phyloP scores from a whole-genome alignment of 2,329 filamentous ascomycete species.

The Chrysoporthe cubensis region DNA sequence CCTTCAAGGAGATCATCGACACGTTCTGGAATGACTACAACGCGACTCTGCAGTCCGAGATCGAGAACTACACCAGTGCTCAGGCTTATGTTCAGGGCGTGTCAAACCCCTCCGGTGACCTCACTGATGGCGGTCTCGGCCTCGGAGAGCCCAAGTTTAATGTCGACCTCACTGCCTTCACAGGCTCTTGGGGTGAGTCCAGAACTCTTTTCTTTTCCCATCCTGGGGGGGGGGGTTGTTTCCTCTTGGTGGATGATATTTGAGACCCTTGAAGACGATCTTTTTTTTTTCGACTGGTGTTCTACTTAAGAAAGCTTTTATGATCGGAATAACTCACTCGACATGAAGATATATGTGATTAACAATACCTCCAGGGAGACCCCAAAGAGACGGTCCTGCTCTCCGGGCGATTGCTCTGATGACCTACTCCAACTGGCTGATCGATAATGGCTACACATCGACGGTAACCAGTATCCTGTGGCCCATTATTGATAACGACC shows the following conservation, averaged over 20 bases:
- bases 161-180: constrained; percentile 66
- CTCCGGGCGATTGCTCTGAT: constrained; percentile 76
- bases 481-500: constrained; percentile 77
- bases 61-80: constrained; percentile 70
- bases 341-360: neutral
- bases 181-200: constrained; percentile 64
- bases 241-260: too few species aligned
- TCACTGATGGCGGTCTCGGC: constrained; percentile 52
- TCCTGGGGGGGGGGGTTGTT: too few species aligned
- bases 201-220: neutral
- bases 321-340: neutral
- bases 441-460: constrained; percentile 65
- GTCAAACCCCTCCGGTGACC: constrained; percentile 68
- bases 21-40: constrained; percentile 64
- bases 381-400: constrained; percentile 79
- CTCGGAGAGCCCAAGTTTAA: constrained; percentile 77
- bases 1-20: constrained; percentile 71
- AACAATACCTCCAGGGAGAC: constrained; percentile 54
- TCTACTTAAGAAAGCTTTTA: neutral
- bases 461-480: constrained; percentile 63
- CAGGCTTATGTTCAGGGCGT: constrained; percentile 70
- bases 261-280: too few species aligned
- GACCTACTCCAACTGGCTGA: constrained; percentile 72
- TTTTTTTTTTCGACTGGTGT: too few species aligned
- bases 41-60: constrained; percentile 57